Evolutionary conservation across 2,329 filamentous ascomycete species (phyloP), one percentile per base, ranked within the genome.

Genomic region (Exophiala sp.): DNA sequence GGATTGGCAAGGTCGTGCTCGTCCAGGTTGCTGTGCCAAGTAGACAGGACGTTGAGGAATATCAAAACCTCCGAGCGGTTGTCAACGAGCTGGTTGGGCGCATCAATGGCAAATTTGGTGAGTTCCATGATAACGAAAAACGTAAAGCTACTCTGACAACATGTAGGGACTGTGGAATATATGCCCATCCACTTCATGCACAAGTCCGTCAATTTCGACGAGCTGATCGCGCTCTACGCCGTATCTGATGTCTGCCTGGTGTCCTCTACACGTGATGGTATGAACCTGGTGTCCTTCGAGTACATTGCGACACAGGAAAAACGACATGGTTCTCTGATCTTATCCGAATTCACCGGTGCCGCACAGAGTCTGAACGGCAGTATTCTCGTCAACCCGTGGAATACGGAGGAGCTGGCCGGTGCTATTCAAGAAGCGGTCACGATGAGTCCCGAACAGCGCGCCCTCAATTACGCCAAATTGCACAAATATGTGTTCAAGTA

Each of bases 131-230:
- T 14, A 21, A 24, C 30, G 19, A 19, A 16, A 9, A n/a, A 37
- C 21, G 7, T 5, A 11, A 5, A 34, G 11, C 27, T 55, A 53
- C 56, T 50, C 48, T 48, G 60, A 49, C 50, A 39, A 11, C 13
- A 22, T 41, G 8, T 48, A 79, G 76, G 91, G 66, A 96, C 90
- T 24, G 85, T 97, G 63, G 91, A 97, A 69, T 97, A 96, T 73
- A 96, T 95, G 85, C 93, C 93, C 1, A 97, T 98, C 61, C 93
- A 97, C 70, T 97, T 96, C 73, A 83, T 97, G 63, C 93, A 97
- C 73, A 94, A 96, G 72, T 95, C 88, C 3, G 89, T 97, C 64
- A 82, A 82, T 42, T 96, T 97, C 61, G 89, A 96, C 60, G 93
- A 97, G 71, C 81, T 98, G 29, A 90, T 94, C 43, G 90, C 90